phyloP scores from a whole-genome alignment of 164 flowering plant species.

The Piper longum region DNA sequence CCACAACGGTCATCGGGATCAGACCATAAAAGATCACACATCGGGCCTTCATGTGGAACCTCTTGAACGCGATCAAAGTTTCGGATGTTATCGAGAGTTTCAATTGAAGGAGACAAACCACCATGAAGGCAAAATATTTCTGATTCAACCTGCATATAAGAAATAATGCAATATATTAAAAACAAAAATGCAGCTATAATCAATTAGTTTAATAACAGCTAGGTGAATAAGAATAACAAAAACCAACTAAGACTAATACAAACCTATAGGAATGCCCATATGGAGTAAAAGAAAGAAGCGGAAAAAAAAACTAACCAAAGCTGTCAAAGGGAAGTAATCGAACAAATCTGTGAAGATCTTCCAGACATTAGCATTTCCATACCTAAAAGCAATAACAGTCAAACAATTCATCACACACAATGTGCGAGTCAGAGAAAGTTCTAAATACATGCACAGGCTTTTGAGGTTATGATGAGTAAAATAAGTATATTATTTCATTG shows the following conservation, averaged over 20 bases:
- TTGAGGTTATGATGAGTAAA: too few species aligned
- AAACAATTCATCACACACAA: neutral
- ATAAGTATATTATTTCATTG: too few species aligned
- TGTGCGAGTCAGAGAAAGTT: neutral
- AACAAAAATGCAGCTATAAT: neutral
- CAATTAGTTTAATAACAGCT: neutral
- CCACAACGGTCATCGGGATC: conserved; percentile 99
- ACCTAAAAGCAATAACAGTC: conserved; percentile 29
- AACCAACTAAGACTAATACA: neutral
- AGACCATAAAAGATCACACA: conserved; percentile 97
- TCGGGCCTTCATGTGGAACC: conserved; percentile 94
- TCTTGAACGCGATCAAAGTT: conserved; percentile 97
- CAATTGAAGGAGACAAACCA: conserved; percentile 91
- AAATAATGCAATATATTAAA: neutral
- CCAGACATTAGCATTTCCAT: conserved; percentile 94
- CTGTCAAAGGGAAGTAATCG: conserved; percentile 89
- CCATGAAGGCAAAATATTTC: conserved; percentile 97
- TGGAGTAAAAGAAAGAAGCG: neutral
- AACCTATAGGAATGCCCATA: neutral
- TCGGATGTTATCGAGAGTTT: conserved; percentile 78
- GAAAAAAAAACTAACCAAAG: conserved; percentile 41
- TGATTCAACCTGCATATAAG: conserved; percentile 61
- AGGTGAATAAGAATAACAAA: too few species aligned
- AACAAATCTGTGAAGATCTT: conserved; percentile 88
- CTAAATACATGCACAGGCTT: neutral